phyloP scores from a whole-genome alignment of 1,139 yeast genomes.

The Debaryomyces subglobosus region DNA sequence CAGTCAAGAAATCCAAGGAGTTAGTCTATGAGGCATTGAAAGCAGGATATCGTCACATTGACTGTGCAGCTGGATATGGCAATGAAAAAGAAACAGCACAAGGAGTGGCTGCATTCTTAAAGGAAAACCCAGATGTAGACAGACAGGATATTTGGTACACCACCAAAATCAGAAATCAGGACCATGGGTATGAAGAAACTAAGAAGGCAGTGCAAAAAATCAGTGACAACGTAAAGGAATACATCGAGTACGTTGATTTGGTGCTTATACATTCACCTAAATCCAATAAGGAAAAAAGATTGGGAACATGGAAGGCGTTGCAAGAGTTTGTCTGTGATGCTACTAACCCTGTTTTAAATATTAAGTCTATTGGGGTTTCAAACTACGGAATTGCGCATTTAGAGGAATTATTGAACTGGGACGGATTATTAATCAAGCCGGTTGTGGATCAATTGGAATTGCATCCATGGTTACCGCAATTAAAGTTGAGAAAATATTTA shows the following conservation, averaged over 20 bases:
- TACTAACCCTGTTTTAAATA: slow-evolving; percentile 28
- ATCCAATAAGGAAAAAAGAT: slow-evolving; percentile 31
- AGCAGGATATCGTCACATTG: slow-evolving; percentile 67
- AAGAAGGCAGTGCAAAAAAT: slow-evolving; percentile 51
- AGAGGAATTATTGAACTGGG: slow-evolving; percentile 40
- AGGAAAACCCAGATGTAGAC: slow-evolving; percentile 34
- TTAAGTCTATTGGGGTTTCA: slow-evolving; percentile 48
- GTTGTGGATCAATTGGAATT: slow-evolving; percentile 49
- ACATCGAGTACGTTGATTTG: slow-evolving; percentile 51
- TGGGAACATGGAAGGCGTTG: slow-evolving; percentile 44
- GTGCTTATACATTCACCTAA: slow-evolving; percentile 40
- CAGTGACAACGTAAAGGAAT: slow-evolving; percentile 32
- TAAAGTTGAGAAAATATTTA: slow-evolving; percentile 41
- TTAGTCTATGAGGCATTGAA: slow-evolving; percentile 48
- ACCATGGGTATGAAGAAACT: slow-evolving; percentile 63
- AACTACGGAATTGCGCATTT: slow-evolving; percentile 41
- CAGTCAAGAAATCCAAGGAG: slow-evolving; percentile 26
- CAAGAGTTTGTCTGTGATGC: slow-evolving; percentile 39
- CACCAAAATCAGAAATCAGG: slow-evolving; percentile 64
- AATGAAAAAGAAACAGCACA: slow-evolving; percentile 52
- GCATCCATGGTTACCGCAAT: slow-evolving; percentile 50
- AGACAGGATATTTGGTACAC: slow-evolving; percentile 43
- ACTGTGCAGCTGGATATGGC: slow-evolving; percentile 48
- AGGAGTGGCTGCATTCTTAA: slow-evolving; percentile 44
- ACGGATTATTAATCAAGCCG: slow-evolving; percentile 38